A percentile compares a stretch with the other conserved stretches of the same genome.
phyloP scores from a whole-genome alignment of 495 filamentous ascomycete species.

The Podospora anserina region DNA sequence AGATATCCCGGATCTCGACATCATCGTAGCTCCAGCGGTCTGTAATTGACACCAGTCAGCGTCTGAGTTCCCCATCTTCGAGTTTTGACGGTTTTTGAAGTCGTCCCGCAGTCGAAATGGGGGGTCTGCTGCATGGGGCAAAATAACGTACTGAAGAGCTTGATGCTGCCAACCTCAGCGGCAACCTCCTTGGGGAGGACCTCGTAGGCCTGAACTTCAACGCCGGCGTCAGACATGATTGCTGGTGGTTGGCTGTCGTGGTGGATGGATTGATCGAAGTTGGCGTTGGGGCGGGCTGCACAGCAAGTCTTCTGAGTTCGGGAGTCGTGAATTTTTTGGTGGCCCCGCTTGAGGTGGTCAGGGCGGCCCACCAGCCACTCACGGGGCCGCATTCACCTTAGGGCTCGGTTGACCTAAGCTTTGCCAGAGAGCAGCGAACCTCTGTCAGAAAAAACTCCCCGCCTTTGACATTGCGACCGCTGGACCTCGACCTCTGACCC shows the following conservation, averaged over 20 bases:
- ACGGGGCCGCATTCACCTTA: slow-evolving; percentile 30
- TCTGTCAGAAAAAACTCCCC: slow-evolving; percentile 38
- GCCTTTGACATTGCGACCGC: slow-evolving; percentile 38
- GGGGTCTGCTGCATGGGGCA: not conserved
- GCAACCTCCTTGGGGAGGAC: slow-evolving; percentile 94
- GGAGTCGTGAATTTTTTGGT: slow-evolving; percentile 41
- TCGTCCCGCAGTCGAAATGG: not conserved
- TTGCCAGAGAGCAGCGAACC: slow-evolving; percentile 11
- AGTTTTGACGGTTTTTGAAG: slow-evolving; percentile 2
- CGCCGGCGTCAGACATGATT: slow-evolving; percentile 96
- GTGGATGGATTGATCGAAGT: slow-evolving; percentile 29
- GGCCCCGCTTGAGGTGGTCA: slow-evolving; percentile 33
- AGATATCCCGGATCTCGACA: slow-evolving; percentile 99
- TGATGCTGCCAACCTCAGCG: slow-evolving; percentile 85
- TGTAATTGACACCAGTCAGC: slow-evolving; percentile 34
- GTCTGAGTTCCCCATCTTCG: slow-evolving; percentile 10
- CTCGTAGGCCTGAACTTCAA: slow-evolving; percentile 74
- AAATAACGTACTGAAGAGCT: slow-evolving; percentile 75
- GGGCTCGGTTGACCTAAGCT: slow-evolving; percentile 42
- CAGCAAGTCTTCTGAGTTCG: slow-evolving; percentile 25
- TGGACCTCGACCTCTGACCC: slow-evolving; percentile 27
- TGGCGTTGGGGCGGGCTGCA: slow-evolving; percentile 23
- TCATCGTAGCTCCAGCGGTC: slow-evolving; percentile 82
- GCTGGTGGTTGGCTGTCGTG: slow-evolving; percentile 25
- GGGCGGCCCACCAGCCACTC: slow-evolving; percentile 30